Conservation (phyloP, 345 rosid genomes). For the Populus nigra region DNA sequence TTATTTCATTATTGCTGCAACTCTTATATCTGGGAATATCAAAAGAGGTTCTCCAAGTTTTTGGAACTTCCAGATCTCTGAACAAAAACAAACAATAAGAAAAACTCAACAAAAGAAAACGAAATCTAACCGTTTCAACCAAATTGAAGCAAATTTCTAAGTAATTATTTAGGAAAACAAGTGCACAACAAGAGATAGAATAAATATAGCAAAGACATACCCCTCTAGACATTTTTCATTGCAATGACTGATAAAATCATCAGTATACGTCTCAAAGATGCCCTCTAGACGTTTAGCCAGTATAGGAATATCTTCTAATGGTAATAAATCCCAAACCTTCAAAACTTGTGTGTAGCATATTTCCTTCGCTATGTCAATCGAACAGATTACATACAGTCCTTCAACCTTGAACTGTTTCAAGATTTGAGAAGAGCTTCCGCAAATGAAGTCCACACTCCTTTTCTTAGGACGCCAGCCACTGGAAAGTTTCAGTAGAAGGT, state of each 20-base stretch:
- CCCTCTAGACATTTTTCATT: slow-evolving; percentile 46
- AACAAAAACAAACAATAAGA: not conserved
- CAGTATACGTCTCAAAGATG: slow-evolving; percentile 33
- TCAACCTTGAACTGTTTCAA: slow-evolving; percentile 47
- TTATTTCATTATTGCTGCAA: slow-evolving; percentile 15
- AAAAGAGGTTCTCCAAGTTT: slow-evolving; percentile 31
- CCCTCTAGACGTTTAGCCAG: slow-evolving; percentile 43
- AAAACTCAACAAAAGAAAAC: not conserved
- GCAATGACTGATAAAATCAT: slow-evolving; percentile 44
- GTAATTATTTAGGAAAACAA: not conserved
- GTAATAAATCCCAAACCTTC: slow-evolving; percentile 57
- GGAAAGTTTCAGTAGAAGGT: slow-evolving; percentile 35
- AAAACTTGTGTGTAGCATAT: slow-evolving; percentile 36
- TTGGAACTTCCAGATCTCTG: slow-evolving; percentile 52
- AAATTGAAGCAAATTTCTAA: not conserved
- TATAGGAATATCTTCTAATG: slow-evolving; percentile 34
- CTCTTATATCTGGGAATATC: slow-evolving; percentile 27
- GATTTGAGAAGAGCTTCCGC: slow-evolving; percentile 33
- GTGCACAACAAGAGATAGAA: not conserved
- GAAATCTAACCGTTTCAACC: not conserved
- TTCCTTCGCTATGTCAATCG: slow-evolving; percentile 41
- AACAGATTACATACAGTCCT: slow-evolving; percentile 36
- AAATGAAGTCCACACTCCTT: slow-evolving; percentile 27
- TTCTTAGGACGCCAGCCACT: slow-evolving; percentile 55
- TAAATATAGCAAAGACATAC: slow-evolving; percentile 26